Conservation (phyloP, 441 rosid genomes). For the Erodium texanum region DNA sequence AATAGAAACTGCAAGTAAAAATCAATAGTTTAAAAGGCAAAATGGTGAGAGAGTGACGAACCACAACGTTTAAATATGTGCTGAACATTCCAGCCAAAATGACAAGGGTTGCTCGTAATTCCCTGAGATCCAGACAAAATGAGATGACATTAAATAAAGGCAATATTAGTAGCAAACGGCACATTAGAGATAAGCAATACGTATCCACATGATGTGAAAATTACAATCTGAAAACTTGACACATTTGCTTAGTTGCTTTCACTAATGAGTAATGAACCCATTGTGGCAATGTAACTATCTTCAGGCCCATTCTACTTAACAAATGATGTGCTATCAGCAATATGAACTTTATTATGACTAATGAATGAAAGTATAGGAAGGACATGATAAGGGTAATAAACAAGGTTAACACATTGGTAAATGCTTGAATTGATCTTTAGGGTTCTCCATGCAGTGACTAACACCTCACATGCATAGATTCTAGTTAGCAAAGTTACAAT, state of each 20-base stretch:
- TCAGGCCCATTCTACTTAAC: not conserved
- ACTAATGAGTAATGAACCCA: not conserved
- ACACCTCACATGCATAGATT: conserved; percentile 3
- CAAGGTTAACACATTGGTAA: not conserved
- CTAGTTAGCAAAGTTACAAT: conserved; percentile 1
- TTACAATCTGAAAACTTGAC: not conserved
- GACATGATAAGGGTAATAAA: not conserved
- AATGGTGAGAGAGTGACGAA: conserved; percentile 33
- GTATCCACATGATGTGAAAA: conserved; percentile 3
- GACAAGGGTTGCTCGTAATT: conserved; percentile 51
- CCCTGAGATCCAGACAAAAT: conserved; percentile 32
- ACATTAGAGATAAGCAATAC: not conserved
- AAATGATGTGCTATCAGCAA: not conserved
- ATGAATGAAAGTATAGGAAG: not conserved
- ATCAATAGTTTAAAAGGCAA: conserved; percentile 10
- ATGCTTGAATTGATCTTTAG: not conserved
- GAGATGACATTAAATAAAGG: conserved; percentile 11
- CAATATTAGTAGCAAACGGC: conserved; percentile 11
- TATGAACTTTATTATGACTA: not conserved
- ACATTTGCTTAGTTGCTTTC: not conserved
- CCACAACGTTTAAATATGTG: conserved; percentile 81
- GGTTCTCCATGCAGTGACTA: not conserved
- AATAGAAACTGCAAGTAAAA: conserved; percentile 10
- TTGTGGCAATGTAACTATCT: not conserved
- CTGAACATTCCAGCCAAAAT: conserved; percentile 86